Base-by-base conservation (phyloP, 768 basidiomycete species). In the Cystobasidium ongulense region DNA sequence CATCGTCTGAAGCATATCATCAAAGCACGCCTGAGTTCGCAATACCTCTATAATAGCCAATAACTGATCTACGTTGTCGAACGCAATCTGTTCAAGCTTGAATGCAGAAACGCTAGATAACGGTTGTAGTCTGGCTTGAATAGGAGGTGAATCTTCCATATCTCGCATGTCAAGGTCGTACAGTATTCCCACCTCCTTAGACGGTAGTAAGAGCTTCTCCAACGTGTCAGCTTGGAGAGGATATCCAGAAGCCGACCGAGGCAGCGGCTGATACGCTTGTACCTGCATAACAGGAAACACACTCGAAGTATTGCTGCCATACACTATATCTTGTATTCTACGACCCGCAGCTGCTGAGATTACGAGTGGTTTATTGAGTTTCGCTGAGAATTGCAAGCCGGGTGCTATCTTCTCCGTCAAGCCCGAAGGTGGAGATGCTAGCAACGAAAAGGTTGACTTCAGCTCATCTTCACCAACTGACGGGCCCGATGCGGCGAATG, bases 371-470 rank as follows among this genome's bases (percentile, higher is more conserved):
- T 46, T 52, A 52, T 68, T 36, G 66, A 54, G 27, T 11, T 38
- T 23, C n/a, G 46, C 66, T 3, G 53, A 10, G 66, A 27, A 43
- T 35, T 43, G 39, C 29, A 68, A 17, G 23, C 66, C 66, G 18
- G 27, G 25, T 36, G 39, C 43, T 29, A 53, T 4, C 27, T 31
- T 35, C 27, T 46, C 66, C 11, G 8, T 27, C 21, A 68, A 25
- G 2, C 11, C 46, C 5, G 23, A 3, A 23, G 66, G 43, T n/a
- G 31, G 38, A 10, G 66, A 39, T 5, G 43, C 18, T 10, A 68
- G 46, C 27, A 68, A 27, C 27, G 43, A n/a, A 43, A 68, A 64
- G 3, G 33, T 15, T 27, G 63, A 11, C 66, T 68, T 68, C 13
- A 21, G 35, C 4, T 1, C 41, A 10, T 18, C n/a, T 11, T 29